Evolutionary conservation across 306 rosid species (phyloP).

Genomic region (Corylus heterophylla): DNA sequence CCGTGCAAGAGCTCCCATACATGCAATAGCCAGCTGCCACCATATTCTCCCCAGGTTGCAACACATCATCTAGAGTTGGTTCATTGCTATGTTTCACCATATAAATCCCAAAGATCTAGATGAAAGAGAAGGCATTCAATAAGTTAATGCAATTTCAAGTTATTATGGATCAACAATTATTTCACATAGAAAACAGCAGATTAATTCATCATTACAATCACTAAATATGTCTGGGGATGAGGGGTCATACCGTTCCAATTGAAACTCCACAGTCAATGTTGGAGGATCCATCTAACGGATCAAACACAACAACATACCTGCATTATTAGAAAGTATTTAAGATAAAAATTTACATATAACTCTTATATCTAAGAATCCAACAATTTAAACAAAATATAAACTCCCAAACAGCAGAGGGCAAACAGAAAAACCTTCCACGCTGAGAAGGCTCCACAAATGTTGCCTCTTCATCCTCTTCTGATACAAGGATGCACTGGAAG

Average conservation of each 20-base stretch:
- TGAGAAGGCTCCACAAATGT: slow-evolving; percentile 67
- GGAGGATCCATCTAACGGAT: slow-evolving; percentile 73
- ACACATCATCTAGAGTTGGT: slow-evolving; percentile 69
- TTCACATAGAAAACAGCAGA: slow-evolving; percentile 18
- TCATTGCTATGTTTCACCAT: slow-evolving; percentile 54
- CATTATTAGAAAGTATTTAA: slow-evolving; percentile 9
- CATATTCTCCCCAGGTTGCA: slow-evolving; percentile 93
- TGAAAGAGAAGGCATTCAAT: slow-evolving; percentile 37
- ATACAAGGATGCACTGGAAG: slow-evolving; percentile 81
- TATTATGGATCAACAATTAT: slow-evolving; percentile 22
- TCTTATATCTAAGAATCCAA: slow-evolving; percentile 1
- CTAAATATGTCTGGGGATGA: background rate
- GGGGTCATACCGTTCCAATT: slow-evolving; percentile 76
- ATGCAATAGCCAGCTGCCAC: slow-evolving; percentile 98
- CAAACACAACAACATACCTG: slow-evolving; percentile 90
- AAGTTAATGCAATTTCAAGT: slow-evolving; percentile 28
- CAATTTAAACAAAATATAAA: background rate
- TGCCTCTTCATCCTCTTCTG: slow-evolving; percentile 96
- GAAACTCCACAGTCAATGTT: slow-evolving; percentile 98
- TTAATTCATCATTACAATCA: background rate
- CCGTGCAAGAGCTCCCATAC: slow-evolving; percentile 99
- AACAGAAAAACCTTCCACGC: slow-evolving; percentile 48
- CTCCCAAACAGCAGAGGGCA: slow-evolving; percentile 2
- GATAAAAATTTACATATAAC: background rate
- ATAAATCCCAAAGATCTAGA: slow-evolving; percentile 91